Evolutionary conservation across 345 rosid genomes (phyloP), one percentile per base, ranked within the genome.

Genomic region (Pelargonium nanum): DNA sequence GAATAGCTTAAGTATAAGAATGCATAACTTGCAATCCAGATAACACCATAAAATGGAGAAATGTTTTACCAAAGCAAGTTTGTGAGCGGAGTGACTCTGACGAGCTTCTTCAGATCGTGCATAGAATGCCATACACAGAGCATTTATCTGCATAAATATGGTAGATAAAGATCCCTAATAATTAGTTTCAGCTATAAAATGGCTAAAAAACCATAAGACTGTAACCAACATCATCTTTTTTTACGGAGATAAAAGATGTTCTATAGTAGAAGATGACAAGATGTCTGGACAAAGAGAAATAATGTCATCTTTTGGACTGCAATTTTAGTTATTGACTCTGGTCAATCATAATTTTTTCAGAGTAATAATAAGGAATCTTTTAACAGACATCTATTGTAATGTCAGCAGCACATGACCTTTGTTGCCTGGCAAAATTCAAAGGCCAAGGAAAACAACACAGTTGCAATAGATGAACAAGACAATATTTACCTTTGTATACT

Each of bases 71-170:
- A 85, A 70, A 61, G 97, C 90, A 68, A 93, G 96, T 86, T 84
- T 93, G 80, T 89, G 96, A 79, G 82, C 86, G 67, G 90, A 89
- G 79, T 89, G 88, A 74, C 83, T 87, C 73, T 83, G 84, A 40
- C 88, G 90, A 58, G 96, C 88, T 76, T 87, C 97, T 78, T 89
- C 96, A 59, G 96, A 89, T 65, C 90, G 84, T 1, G 96, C 99
- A 74, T 82, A 89, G 77, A 93, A 93, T 65, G 99, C 97, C 96
- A 87, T 81, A 74, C 88, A 79, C 70, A 93, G 71, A 28, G 96
- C 94, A 65, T 85, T 80, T 76, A 93, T 85, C 97, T 93, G 65
- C 68, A 68, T 58, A 75, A 59, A 64, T 22, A 71, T 63, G 6
- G n/a, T 56, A 56, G 63, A 17, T 22, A 20, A 34, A 26, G 40